Evolutionary conservation across 1,284 basidiomycete genomes (phyloP).

Genomic region (Fomitiporia mediterranea): DNA sequence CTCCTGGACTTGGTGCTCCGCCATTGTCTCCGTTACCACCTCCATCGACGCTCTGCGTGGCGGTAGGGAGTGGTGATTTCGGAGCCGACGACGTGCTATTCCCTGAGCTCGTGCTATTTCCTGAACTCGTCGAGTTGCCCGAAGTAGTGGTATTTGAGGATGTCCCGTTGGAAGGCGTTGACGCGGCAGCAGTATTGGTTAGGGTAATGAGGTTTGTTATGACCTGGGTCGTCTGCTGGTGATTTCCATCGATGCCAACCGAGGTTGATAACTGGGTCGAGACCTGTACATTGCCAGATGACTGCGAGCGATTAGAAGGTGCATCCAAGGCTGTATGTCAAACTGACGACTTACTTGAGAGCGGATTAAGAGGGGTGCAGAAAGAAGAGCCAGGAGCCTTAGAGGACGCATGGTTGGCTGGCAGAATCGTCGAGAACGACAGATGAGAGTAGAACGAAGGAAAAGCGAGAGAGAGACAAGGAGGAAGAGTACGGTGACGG

Average conservation of each 20-base stretch:
- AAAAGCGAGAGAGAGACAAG: not conserved
- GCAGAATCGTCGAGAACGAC: not conserved
- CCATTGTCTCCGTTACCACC: constrained; percentile 43
- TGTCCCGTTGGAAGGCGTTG: constrained; percentile 18
- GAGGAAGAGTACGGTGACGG: not conserved
- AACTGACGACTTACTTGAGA: constrained; percentile 32
- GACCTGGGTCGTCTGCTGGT: constrained; percentile 35
- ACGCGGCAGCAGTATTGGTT: constrained; percentile 26
- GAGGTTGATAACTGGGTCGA: constrained; percentile 31
- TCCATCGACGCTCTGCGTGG: constrained; percentile 46
- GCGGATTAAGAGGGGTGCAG: constrained; percentile 31
- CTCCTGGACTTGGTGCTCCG: constrained; percentile 48
- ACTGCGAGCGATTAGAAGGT: not conserved
- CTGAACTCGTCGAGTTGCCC: constrained; percentile 15
- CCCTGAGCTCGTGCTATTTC: constrained; percentile 7
- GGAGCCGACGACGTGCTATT: constrained; percentile 32
- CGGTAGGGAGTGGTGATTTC: constrained; percentile 47
- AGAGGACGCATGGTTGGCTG: constrained; percentile 16
- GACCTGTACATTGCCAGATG: not conserved
- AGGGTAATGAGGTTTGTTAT: constrained; percentile 41
- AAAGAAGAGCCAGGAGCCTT: constrained; percentile 27
- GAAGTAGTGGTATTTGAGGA: constrained; percentile 27
- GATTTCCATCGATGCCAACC: constrained; percentile 33
- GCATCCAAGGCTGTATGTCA: constrained; percentile 15
- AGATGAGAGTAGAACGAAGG: constrained; percentile 1